Evolutionary conservation across 805 yeast genomes (phyloP).

Genomic region (Pichia membranifaciens): DNA sequence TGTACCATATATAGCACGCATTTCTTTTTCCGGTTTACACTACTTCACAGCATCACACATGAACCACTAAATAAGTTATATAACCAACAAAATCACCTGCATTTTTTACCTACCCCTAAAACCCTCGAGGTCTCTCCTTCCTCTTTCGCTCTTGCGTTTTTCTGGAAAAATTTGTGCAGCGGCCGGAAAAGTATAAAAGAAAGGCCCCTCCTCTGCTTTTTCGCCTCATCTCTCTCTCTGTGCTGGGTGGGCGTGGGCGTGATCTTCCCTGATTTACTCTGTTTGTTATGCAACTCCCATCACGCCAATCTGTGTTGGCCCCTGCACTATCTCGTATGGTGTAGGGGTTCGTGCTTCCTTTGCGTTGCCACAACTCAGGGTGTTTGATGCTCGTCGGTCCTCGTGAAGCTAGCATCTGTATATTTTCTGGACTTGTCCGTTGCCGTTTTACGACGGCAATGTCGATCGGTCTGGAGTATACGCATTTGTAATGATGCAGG

Average conservation of each 20-base stretch:
- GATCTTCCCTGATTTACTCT: too few species aligned
- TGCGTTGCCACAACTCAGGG: conserved; percentile 22
- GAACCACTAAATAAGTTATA: too few species aligned
- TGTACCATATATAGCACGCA: too few species aligned
- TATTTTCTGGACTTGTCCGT: conserved; percentile 9
- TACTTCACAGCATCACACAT: too few species aligned
- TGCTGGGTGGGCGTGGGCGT: neutral
- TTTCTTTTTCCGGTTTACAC: too few species aligned
- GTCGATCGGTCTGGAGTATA: conserved; percentile 25
- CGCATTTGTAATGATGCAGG: conserved; percentile 55
- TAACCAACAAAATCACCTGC: too few species aligned
- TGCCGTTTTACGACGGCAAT: conserved; percentile 16
- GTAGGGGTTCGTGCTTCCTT: conserved; percentile 12
- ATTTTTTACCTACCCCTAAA: neutral
- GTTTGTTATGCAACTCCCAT: conserved; percentile 36
- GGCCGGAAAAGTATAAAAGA: too few species aligned
- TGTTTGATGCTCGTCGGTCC: conserved; percentile 32
- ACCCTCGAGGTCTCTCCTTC: conserved; percentile 1
- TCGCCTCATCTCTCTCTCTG: neutral
- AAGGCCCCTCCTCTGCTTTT: neutral
- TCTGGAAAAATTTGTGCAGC: too few species aligned
- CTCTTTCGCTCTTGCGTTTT: too few species aligned
- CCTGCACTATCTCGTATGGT: conserved; percentile 7
- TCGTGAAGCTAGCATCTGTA: conserved; percentile 31
- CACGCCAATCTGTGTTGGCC: conserved; percentile 20